These are phyloP conservation scores for Tylopilus sp. DNA, from an alignment of 1,284 basidiomycete genomes.

Conservation along the genomic window DNA sequence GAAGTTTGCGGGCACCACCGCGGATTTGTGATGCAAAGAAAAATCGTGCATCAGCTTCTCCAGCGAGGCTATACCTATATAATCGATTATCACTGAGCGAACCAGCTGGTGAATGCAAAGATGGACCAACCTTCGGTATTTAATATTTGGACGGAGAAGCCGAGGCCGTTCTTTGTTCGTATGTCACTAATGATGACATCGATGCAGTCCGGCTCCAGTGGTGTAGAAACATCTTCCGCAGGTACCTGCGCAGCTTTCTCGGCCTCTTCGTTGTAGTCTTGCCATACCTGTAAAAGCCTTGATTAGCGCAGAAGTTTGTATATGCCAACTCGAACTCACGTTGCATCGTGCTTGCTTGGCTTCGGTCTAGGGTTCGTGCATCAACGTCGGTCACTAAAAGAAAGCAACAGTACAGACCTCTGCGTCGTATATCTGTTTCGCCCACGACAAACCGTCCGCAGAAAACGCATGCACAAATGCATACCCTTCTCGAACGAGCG, in stretches of 20 bases:
- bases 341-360: slow-evolving; percentile 77
- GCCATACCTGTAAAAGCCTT: slow-evolving; percentile 65
- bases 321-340: slow-evolving; percentile 42
- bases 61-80: slow-evolving; percentile 75
- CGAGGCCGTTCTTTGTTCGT: slow-evolving; percentile 69
- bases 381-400: slow-evolving; percentile 7
- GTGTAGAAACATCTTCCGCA: slow-evolving; percentile 43
- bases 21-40: slow-evolving; percentile 74
- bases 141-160: slow-evolving; percentile 90
- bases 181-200: slow-evolving; percentile 93
- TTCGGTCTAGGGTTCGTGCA: slow-evolving; percentile 48
- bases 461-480: slow-evolving; percentile 87
- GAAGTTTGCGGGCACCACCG: slow-evolving; percentile 61
- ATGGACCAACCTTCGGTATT: slow-evolving; percentile 71
- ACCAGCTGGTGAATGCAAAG: neutral
- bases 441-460: slow-evolving; percentile 77
- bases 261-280: slow-evolving; percentile 69
- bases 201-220: slow-evolving; percentile 79
- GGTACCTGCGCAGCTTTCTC: slow-evolving; percentile 49
- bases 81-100: slow-evolving; percentile 2
- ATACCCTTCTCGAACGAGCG: slow-evolving; percentile 82
- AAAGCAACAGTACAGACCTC: slow-evolving; percentile 50
- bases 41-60: slow-evolving; percentile 95
- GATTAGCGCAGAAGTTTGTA: neutral
- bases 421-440: slow-evolving; percentile 77